Evolutionary conservation across 2,329 filamentous ascomycete genomes (phyloP), one percentile per base, ranked within the genome.

Genomic region (Mariannaea sp.): DNA sequence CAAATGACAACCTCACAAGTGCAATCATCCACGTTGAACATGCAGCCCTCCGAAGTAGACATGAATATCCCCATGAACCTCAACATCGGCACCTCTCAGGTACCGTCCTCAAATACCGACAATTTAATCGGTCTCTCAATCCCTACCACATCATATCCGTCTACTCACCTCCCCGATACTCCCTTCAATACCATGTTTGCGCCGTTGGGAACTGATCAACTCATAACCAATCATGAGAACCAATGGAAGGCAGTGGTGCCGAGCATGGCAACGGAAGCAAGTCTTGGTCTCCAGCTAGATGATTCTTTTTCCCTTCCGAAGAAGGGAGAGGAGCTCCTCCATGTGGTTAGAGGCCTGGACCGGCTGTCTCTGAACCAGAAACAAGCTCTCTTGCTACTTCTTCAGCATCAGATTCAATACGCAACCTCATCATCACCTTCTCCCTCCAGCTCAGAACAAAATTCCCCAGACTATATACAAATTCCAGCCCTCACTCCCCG

Each of bases 351-450:
- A 8, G 54, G 55, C 3, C 42, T 65, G 22, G 53, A 58, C 5
- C 35, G 53, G 6, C 58, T 67, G 3, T 57, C 53, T 2, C 9
- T 57, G 7, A 42, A 38, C 22, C 64, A 67, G 22, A 67, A 67
- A 22, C 53, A 53, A 10, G 42, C n/a, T 10, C 53, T 67, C 8
- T 46, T 67, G 27, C 57, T 32, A n/a, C 60, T 46, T 14, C 52
- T 67, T 7, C 62, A 65, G 10, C n/a, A 53, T 24, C 49, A 65
- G 17, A 57, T 56, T 20, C 39, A 40, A 19, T 24, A 41, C 22
- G 32, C 49, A 9, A 7, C 42, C 47, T 17, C 24, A 12, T 13
- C 29, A 9, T 24, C 53, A 2, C 4, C 17, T 7, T 12, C 27
- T 27, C 13, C 17, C 19, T 12, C 42, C 26, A 13, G 36, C 8